These are phyloP conservation scores for Sarocladium strictum DNA, from an alignment of 2,329 filamentous ascomycete genomes.

Conservation along the genomic window DNA sequence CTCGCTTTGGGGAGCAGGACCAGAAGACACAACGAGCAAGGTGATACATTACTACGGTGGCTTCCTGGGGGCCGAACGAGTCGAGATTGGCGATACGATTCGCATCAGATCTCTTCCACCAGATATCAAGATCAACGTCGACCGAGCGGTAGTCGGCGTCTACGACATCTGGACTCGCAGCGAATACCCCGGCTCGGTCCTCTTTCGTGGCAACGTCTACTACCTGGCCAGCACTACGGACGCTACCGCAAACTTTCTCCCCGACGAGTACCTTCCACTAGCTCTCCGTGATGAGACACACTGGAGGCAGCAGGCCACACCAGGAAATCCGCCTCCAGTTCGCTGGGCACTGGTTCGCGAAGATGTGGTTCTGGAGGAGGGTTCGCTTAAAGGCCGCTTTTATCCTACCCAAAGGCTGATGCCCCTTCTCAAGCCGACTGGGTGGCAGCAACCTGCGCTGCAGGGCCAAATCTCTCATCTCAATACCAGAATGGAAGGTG, in stretches of 20 bases:
- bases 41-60: slow-evolving; percentile 37
- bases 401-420: slow-evolving; percentile 50
- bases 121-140: slow-evolving; percentile 27
- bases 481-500: slow-evolving; percentile 46
- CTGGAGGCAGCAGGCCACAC: slow-evolving; percentile 31
- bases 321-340: slow-evolving; percentile 22
- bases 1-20: slow-evolving; percentile 38
- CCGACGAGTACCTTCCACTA: slow-evolving; percentile 34
- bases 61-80: slow-evolving; percentile 45
- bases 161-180: slow-evolving; percentile 32
- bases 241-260: slow-evolving; percentile 20
- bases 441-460: slow-evolving; percentile 30
- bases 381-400: slow-evolving; percentile 47
- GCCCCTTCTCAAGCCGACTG: slow-evolving; percentile 38
- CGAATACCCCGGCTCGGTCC: slow-evolving; percentile 27
- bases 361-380: slow-evolving; percentile 41
- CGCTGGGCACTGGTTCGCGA: slow-evolving; percentile 36
- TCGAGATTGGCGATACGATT: slow-evolving; percentile 42
- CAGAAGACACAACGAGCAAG: slow-evolving; percentile 24
- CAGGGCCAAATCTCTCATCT: slow-evolving; percentile 41
- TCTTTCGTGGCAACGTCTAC: slow-evolving; percentile 37
- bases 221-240: slow-evolving; percentile 24
- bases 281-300: slow-evolving; percentile 32
- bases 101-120: slow-evolving; percentile 36
- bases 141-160: slow-evolving; percentile 30